Evolutionary conservation across 805 yeast species (phyloP).

Genomic region (Komagataella kurtzmanii): DNA sequence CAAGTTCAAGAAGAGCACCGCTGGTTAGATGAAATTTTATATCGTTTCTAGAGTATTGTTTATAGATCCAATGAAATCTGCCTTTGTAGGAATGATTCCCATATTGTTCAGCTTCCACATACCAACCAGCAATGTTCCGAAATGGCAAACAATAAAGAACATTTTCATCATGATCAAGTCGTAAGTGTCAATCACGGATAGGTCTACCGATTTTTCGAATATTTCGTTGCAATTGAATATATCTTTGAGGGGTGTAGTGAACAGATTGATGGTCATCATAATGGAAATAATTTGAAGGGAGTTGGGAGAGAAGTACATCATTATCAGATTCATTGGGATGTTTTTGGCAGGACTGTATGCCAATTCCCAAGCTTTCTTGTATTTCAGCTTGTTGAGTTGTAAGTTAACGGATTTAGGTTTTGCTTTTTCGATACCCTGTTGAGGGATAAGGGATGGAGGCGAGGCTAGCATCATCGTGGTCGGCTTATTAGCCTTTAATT

Average conservation of each 20-base stretch:
- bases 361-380: slow-evolving; percentile 74
- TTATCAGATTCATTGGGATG: slow-evolving; percentile 80
- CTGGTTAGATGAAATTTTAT: not conserved
- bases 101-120: slow-evolving; percentile 72
- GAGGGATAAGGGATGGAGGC: not conserved
- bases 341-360: slow-evolving; percentile 71
- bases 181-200: slow-evolving; percentile 3
- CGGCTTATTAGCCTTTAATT: slow-evolving; percentile 2
- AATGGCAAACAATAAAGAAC: slow-evolving; percentile 21
- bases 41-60: slow-evolving; percentile 2
- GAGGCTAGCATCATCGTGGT: slow-evolving; percentile 8
- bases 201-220: slow-evolving; percentile 25
- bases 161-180: slow-evolving; percentile 13
- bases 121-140: slow-evolving; percentile 58
- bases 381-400: slow-evolving; percentile 24
- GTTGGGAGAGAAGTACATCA: slow-evolving; percentile 91
- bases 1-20: not conserved
- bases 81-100: slow-evolving; percentile 83
- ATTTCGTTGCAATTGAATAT: slow-evolving; percentile 40
- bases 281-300: slow-evolving; percentile 83
- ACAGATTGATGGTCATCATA: slow-evolving; percentile 76
- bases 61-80: slow-evolving; percentile 44
- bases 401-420: slow-evolving; percentile 3
- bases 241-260: slow-evolving; percentile 67
- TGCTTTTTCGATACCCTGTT: not conserved